Evolutionary conservation across 257 asterid genomes (phyloP).

Genomic region (Leptodermis oblonga): DNA sequence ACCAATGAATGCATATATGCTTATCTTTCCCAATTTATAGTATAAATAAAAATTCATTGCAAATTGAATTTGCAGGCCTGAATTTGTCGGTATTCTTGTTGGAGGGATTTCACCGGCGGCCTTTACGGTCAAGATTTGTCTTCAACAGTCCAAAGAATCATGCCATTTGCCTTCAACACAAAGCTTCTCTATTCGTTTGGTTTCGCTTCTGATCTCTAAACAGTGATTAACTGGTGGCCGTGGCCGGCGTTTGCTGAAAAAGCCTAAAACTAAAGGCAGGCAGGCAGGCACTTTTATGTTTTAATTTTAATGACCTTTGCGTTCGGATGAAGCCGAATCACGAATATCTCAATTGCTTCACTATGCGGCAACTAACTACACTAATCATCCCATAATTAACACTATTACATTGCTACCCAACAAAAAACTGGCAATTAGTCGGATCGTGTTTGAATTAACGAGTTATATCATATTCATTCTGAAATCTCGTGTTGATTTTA

Average conservation of each 20-base stretch:
- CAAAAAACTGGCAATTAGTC: too few species aligned
- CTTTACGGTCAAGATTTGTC: constrained; percentile 1
- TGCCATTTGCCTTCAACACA: background rate
- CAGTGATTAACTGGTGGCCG: background rate
- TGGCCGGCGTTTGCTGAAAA: background rate
- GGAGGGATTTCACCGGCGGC: constrained; percentile 6
- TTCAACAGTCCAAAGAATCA: background rate
- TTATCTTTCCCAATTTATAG: too few species aligned
- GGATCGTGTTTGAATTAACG: too few species aligned
- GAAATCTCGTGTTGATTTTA: too few species aligned
- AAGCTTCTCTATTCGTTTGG: background rate
- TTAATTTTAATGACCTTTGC: background rate
- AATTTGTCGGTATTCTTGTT: too few species aligned
- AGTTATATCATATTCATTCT: too few species aligned
- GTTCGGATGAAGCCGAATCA: background rate
- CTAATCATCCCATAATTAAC: too few species aligned
- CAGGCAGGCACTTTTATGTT: background rate
- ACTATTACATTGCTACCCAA: background rate
- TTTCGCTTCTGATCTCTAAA: too few species aligned
- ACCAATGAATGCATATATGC: too few species aligned
- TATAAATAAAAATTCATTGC: too few species aligned
- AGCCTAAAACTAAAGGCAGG: background rate
- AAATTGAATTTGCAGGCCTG: too few species aligned
- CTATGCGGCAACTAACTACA: background rate
- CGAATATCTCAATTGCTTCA: background rate